A percentile compares a stretch with the other conserved stretches of the same genome.
Evolutionary conservation across 106 monocot species (phyloP).

Genomic region (Xerophyta viscosa): DNA sequence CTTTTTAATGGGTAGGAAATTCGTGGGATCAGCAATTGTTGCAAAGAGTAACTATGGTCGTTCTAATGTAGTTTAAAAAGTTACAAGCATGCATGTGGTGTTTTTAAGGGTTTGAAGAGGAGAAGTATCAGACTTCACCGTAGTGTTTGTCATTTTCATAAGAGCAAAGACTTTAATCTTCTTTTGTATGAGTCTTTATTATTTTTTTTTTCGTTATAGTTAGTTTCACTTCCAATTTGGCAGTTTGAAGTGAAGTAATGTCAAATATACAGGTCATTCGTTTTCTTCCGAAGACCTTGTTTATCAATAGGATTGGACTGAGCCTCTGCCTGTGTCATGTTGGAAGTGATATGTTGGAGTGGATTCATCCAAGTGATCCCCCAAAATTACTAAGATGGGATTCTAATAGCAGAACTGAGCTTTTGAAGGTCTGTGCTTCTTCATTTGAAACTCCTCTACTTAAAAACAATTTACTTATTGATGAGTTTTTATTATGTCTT

Average conservation of each 20-base stretch:
- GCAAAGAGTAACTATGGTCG: too few relatives aligned
- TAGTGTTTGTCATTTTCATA: neutral
- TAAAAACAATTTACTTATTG: neutral
- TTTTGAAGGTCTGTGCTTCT: slow-evolving; percentile 45
- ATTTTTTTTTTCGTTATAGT: too few relatives aligned
- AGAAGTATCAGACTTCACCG: too few relatives aligned
- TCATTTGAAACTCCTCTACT: neutral
- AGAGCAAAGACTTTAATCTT: too few relatives aligned
- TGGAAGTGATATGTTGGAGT: slow-evolving; percentile 31
- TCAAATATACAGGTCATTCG: slow-evolving; percentile 63
- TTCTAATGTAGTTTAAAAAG: too few relatives aligned
- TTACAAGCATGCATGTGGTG: too few relatives aligned
- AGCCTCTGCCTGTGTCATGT: slow-evolving; percentile 54
- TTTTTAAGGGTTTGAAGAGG: too few relatives aligned
- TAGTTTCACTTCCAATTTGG: too few relatives aligned
- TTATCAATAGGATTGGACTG: slow-evolving; percentile 74
- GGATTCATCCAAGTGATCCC: slow-evolving; percentile 52
- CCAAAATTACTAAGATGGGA: slow-evolving; percentile 74
- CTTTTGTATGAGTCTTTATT: too few relatives aligned
- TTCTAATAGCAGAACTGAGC: slow-evolving; percentile 41
- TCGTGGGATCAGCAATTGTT: too few relatives aligned
- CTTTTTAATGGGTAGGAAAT: too few relatives aligned
- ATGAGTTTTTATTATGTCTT: slow-evolving; percentile 5
- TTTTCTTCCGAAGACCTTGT: slow-evolving; percentile 60
- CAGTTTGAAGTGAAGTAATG: too few relatives aligned